Percentiles rank a stretch among this genome's conserved stretches.
phyloP scores from a whole-genome alignment of 176 grass and related monocot species.

The Thalia dealbata region DNA sequence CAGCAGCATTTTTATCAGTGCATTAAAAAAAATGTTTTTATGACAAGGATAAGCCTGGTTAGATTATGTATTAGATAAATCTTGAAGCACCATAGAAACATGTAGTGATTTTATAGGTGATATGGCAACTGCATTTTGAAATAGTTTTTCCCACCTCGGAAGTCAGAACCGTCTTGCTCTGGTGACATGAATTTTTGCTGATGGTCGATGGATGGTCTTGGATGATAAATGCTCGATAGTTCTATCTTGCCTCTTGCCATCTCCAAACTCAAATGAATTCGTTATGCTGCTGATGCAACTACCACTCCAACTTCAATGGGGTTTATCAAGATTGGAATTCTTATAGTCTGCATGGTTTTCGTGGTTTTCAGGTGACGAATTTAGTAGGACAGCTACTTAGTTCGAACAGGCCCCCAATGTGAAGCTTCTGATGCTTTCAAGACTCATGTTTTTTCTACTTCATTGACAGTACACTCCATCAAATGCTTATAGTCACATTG shows the following conservation, averaged over 20 bases:
- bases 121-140: background rate
- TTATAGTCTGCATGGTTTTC: background rate
- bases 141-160: too few relatives aligned
- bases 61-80: too few relatives aligned
- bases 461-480: background rate
- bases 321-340: background rate
- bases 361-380: slow-evolving; percentile 69
- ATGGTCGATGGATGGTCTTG: background rate
- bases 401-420: slow-evolving; percentile 54
- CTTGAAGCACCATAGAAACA: too few relatives aligned
- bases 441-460: background rate
- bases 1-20: too few relatives aligned
- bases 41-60: too few relatives aligned
- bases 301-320: too few relatives aligned
- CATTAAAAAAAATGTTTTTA: too few relatives aligned
- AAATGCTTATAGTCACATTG: background rate
- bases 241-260: background rate
- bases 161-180: background rate
- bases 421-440: slow-evolving; percentile 10
- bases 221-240: background rate
- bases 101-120: background rate
- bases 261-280: background rate
- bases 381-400: slow-evolving; percentile 83
- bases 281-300: too few relatives aligned
- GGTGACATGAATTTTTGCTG: background rate